phyloP scores from a whole-genome alignment of 2,329 filamentous ascomycete species.

The Ceratocystis alfenasii region DNA sequence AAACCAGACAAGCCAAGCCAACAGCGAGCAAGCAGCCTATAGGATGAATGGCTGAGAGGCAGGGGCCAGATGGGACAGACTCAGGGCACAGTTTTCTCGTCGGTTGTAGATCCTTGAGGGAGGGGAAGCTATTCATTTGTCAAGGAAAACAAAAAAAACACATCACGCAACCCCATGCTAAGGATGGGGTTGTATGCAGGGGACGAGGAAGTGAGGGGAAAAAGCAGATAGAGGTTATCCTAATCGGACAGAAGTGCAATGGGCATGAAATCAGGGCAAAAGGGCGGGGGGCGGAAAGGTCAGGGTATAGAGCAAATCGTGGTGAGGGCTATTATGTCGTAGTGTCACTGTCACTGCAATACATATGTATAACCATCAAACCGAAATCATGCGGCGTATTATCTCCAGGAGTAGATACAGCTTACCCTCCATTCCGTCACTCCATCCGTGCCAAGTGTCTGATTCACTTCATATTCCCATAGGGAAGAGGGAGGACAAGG shows the following conservation, averaged over 20 bases:
- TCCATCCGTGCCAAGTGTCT: background rate
- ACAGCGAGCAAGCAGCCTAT: background rate
- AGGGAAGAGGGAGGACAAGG: background rate
- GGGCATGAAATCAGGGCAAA: background rate
- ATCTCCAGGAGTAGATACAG: background rate
- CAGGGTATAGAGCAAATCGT: background rate
- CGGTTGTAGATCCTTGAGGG: slow-evolving; percentile 6
- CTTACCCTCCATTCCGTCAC: background rate
- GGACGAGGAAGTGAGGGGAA: slow-evolving; percentile 4
- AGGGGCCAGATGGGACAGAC: slow-evolving; percentile 9
- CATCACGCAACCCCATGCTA: slow-evolving; percentile 3
- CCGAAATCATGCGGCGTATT: background rate
- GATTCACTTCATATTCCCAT: background rate
- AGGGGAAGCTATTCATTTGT: slow-evolving; percentile 2
- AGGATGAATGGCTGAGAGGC: slow-evolving; percentile 10
- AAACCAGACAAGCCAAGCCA: background rate
- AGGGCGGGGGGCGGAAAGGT: background rate
- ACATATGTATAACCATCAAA: background rate
- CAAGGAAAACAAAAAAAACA: background rate
- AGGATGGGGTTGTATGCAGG: slow-evolving; percentile 8
- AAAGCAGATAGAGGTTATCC: background rate
- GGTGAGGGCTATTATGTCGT: background rate
- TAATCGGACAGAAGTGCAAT: background rate
- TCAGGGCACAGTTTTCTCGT: slow-evolving; percentile 8
- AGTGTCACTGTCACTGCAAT: background rate